These are phyloP conservation scores for Platanthera guangdongensis DNA, from an alignment of 106 monocot species.

Conservation along the genomic window DNA sequence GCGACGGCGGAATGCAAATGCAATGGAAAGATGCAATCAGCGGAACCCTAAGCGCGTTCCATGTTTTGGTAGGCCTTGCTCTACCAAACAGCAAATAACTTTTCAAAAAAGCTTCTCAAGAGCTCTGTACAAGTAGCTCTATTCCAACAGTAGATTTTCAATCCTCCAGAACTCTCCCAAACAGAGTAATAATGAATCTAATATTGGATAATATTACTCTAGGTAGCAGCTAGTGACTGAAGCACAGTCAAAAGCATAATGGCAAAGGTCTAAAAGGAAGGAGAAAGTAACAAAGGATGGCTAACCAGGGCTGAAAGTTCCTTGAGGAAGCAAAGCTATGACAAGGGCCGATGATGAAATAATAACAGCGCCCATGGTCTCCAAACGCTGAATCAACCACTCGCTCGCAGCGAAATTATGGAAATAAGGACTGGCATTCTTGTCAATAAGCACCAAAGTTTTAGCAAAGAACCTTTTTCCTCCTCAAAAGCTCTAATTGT, in stretches of 20 bases:
- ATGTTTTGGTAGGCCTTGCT: too few relatives aligned
- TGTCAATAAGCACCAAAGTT: constrained; percentile 68
- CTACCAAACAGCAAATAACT: too few relatives aligned
- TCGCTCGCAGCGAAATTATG: constrained; percentile 83
- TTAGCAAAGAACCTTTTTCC: constrained; percentile 80
- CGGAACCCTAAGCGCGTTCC: too few relatives aligned
- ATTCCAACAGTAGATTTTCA: too few relatives aligned
- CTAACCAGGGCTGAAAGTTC: constrained; percentile 82
- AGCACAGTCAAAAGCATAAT: neutral
- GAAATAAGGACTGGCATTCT: constrained; percentile 87
- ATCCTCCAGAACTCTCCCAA: too few relatives aligned
- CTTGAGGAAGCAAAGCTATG: constrained; percentile 78
- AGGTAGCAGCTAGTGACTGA: neutral
- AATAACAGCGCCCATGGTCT: constrained; percentile 76
- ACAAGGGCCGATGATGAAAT: constrained; percentile 81
- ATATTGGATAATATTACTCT: neutral
- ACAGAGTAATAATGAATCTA: neutral
- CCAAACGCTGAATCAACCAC: constrained; percentile 86
- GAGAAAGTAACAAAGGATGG: neutral
- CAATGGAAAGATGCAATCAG: too few relatives aligned
- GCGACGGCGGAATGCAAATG: too few relatives aligned
- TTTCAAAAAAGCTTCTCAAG: too few relatives aligned
- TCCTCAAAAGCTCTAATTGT: constrained; percentile 93
- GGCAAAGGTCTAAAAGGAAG: neutral
- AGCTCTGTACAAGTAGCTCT: too few relatives aligned